Conservation (phyloP, 2,329 filamentous ascomycete genomes). For the Arthrinium puccinioides region DNA sequence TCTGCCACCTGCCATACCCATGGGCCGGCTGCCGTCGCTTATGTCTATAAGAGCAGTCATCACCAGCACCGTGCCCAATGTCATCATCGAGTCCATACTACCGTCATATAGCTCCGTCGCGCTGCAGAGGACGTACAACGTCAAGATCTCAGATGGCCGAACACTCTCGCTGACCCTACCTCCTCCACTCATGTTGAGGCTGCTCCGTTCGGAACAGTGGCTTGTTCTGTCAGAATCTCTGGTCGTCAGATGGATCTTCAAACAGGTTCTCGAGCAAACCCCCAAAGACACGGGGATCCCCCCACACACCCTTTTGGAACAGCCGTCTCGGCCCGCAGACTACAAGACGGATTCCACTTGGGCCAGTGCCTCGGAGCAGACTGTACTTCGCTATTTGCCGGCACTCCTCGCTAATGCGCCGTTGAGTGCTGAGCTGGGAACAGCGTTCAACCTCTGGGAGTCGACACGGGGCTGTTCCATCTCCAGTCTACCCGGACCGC, state of each 20-base stretch:
- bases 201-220: slow-evolving; percentile 39
- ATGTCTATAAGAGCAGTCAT: slow-evolving; percentile 29
- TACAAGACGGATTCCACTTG: too few species aligned
- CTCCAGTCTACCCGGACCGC: slow-evolving; percentile 23
- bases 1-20: slow-evolving; percentile 19
- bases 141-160: slow-evolving; percentile 33
- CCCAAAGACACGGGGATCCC: slow-evolving; percentile 3
- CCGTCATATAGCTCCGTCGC: slow-evolving; percentile 11
- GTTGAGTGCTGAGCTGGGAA: slow-evolving; percentile 16
- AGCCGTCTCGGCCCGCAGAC: background rate
- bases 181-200: slow-evolving; percentile 31
- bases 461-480: slow-evolving; percentile 30
- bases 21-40: slow-evolving; percentile 24
- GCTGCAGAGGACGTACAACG: slow-evolving; percentile 34
- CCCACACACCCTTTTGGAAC: too few species aligned
- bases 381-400: slow-evolving; percentile 29
- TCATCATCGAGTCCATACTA: slow-evolving; percentile 24
- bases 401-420: slow-evolving; percentile 30
- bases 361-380: background rate
- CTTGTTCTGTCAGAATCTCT: slow-evolving; percentile 36
- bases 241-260: slow-evolving; percentile 36
- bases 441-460: slow-evolving; percentile 35
- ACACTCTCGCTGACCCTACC: slow-evolving; percentile 34
- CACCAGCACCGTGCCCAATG: slow-evolving; percentile 21
- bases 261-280: slow-evolving; percentile 13